Base-by-base conservation (phyloP, 805 yeast species). In the Candida germanica region DNA sequence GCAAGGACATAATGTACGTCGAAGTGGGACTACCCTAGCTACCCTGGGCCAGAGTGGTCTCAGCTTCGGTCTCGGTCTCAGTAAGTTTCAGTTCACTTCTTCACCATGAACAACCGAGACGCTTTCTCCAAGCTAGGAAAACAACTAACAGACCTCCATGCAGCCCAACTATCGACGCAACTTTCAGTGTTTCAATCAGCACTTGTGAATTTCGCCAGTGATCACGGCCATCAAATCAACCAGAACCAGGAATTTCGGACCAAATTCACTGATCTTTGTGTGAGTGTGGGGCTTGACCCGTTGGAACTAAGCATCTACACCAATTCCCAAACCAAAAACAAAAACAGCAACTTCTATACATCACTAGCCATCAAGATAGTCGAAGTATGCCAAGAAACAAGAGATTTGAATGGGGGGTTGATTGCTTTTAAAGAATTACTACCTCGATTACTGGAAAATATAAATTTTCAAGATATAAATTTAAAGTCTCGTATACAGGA, bases 211-310 rank as follows among this genome's bases (percentile, higher is more conserved):
- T 87, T 87, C 58, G 87, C 93, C 10, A 67, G 66, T 26, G 82
- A 80, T 15, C 87, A 88, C 53, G 79, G 80, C 8, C 68, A 69
- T 6, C 87, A 83, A 45, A 79, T 89, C 29, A 61, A 74, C 35
- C 68, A 66, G 31, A 81, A 85, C 53, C 70, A 80, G 0, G 77
- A 77, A 38, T 75, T 87, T 49, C 66, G 94, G 20, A 63, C 72
- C 19, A 81, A 85, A 52, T 87, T 88, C 56, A 78, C 86, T 24
- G 73, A 75, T 40, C 80, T 89, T 64, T 87, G 96, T 50, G 65
- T 73, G 3, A 75, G 80, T 47, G 80, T 88, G 19, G 96, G 96
- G 1, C 80, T 88, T 13, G 96, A 89, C 54, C 93, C 96, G 0
- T 56, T 89, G 20, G 71, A 66, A 36, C 52, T 65, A 24, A 35